These are phyloP conservation scores for Lathyrus aphaca DNA, from an alignment of 306 rosid genomes.

Conservation along the genomic window DNA sequence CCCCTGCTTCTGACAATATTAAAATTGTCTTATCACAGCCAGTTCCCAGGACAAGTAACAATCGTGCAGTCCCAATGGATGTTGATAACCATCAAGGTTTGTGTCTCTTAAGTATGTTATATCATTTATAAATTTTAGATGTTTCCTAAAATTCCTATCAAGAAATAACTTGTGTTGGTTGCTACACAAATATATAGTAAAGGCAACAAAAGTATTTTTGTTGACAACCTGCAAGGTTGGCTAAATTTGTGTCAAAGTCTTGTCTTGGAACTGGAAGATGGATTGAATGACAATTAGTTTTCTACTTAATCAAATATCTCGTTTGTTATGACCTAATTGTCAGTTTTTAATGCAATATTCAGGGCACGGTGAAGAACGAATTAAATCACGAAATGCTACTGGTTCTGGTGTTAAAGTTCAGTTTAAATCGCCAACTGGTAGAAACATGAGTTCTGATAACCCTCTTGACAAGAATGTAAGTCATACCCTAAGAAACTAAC, in stretches of 20 bases:
- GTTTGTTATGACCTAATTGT: slow-evolving; percentile 32
- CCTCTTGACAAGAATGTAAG: slow-evolving; percentile 80
- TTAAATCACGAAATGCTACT: slow-evolving; percentile 58
- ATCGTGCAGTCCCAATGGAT: slow-evolving; percentile 54
- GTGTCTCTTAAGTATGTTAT: slow-evolving; percentile 17
- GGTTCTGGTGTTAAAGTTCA: slow-evolving; percentile 71
- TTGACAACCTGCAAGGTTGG: slow-evolving; percentile 24
- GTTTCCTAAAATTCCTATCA: slow-evolving; percentile 26
- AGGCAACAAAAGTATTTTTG: background rate
- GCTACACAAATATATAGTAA: slow-evolving; percentile 7
- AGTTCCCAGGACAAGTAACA: slow-evolving; percentile 64
- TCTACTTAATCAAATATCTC: slow-evolving; percentile 1
- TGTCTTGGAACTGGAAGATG: slow-evolving; percentile 7
- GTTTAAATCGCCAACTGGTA: slow-evolving; percentile 61
- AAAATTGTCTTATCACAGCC: slow-evolving; percentile 56
- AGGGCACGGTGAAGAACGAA: slow-evolving; percentile 62
- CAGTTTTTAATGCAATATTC: slow-evolving; percentile 49
- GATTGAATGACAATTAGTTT: slow-evolving; percentile 19
- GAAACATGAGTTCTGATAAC: slow-evolving; percentile 60
- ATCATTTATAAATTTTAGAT: slow-evolving; percentile 5
- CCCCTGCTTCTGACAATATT: slow-evolving; percentile 42
- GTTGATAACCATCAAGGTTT: slow-evolving; percentile 74
- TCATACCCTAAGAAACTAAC: background rate
- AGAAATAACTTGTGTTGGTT: slow-evolving; percentile 9
- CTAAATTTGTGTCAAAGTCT: slow-evolving; percentile 13